A percentile compares a stretch with the other conserved stretches of the same genome.
Evolutionary conservation across 1,139 yeast genomes (phyloP).

Genomic region (Pneumocystis jirovecii): DNA sequence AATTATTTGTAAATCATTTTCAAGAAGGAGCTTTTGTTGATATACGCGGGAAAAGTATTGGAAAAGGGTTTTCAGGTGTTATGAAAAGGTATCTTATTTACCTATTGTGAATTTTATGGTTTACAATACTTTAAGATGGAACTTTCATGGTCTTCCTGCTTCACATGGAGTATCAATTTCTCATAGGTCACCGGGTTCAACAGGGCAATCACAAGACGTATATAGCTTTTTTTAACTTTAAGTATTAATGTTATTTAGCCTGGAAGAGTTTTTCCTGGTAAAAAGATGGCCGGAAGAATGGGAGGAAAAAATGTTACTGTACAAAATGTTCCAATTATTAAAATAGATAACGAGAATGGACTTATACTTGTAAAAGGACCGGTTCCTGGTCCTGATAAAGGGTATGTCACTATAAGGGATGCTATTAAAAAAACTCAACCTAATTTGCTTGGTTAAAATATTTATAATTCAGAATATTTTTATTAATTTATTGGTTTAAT

Average conservation of each 20-base stretch:
- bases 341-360: conserved; percentile 68
- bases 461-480: not conserved
- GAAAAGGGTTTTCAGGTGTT: conserved; percentile 97
- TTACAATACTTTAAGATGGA: not conserved
- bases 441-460: not conserved
- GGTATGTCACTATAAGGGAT: conserved; percentile 63
- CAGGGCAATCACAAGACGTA: conserved; percentile 42
- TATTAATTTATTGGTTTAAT: not conserved
- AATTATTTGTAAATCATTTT: conserved; percentile 70
- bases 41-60: conserved; percentile 63
- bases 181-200: conserved; percentile 95
- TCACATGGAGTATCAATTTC: conserved; percentile 92
- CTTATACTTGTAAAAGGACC: conserved; percentile 75
- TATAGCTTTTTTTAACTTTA: not conserved
- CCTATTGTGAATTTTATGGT: not conserved
- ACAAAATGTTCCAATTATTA: conserved; percentile 61
- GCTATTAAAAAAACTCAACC: conserved; percentile 34
- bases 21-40: conserved; percentile 74
- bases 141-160: conserved; percentile 81
- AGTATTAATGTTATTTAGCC: conserved; percentile 53
- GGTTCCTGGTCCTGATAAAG: conserved; percentile 77
- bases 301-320: conserved; percentile 64
- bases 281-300: conserved; percentile 97
- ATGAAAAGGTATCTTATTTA: conserved; percentile 64
- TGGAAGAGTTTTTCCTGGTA: conserved; percentile 91